Evolutionary conservation across 768 basidiomycete species (phyloP), one percentile per base, ranked within the genome.

Genomic region (Hericium alpestre): DNA sequence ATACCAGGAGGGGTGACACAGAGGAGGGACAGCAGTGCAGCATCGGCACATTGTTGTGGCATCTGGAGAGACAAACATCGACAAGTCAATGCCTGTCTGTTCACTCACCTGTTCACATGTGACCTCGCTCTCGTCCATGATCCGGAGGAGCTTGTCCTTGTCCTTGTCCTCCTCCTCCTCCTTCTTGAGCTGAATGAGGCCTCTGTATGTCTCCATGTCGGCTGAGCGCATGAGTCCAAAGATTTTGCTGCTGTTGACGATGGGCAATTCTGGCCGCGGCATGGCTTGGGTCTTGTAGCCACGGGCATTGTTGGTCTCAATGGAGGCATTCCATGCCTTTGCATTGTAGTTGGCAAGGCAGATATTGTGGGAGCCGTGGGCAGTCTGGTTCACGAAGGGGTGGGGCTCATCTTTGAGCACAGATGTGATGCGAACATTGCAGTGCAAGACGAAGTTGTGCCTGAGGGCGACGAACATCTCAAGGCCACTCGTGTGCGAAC

Each of bases 301-400:
- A 1, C 39, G 32, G 27, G 27, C 2, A 4, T 27, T 12, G 4
- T 27, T 39, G 22, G 41, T 6, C 12, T n/a, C 13, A 7, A 57
- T 13, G 4, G 59, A 16, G 6, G 9, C 23, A 37, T 66, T 66
- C 59, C 61, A 63, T 7, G 58, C 32, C 51, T 48, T 51, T 1
- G 61, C 64, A 27, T 60, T 58, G 41, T 57, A 40, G 55, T 63
- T 54, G 41, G 61, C 59, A 7, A 69, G 63, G 7, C 39, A 13
- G 20, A 67, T 32, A 47, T 68, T 66, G 53, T 70, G 67, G 0
- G 62, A 68, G 11, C 69, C 67, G 7, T 60, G n/a, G 1, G 58
- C 58, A 1, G 63, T 61, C 2, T 20, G 8, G 6, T 3, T 32
- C 5, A 59, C 22, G 38, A 66, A 67, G 12, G 62, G 32, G 1